Percentiles rank a stretch among this genome's conserved stretches.
These are phyloP conservation scores for Kalaharituber pfeilii DNA, from an alignment of 2,329 filamentous ascomycete genomes.

Conservation along the genomic window DNA sequence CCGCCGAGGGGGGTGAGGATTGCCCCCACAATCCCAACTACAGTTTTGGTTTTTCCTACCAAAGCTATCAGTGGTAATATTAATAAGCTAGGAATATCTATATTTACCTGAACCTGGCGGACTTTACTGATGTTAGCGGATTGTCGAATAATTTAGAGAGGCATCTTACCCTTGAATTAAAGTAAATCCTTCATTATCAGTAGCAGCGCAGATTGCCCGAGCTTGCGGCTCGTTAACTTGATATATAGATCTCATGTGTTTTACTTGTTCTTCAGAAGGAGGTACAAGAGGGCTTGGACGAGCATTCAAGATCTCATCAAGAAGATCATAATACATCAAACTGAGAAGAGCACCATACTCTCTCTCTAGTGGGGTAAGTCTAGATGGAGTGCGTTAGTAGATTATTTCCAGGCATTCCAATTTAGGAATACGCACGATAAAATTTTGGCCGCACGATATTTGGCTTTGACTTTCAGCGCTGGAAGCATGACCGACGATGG, in stretches of 20 bases:
- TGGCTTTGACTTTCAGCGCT: constrained; percentile 26
- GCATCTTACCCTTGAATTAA: constrained; percentile 62
- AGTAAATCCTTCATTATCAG: constrained; percentile 93
- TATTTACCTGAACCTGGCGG: constrained; percentile 56
- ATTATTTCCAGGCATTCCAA: constrained; percentile 1
- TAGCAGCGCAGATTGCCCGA: constrained; percentile 74
- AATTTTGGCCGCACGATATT: constrained; percentile 61
- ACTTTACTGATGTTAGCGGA: constrained; percentile 29
- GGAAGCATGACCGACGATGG: constrained; percentile 41
- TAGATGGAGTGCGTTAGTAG: constrained; percentile 27
- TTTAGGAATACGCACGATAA: constrained; percentile 30
- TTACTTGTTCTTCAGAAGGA: constrained; percentile 57
- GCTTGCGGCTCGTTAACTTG: constrained; percentile 76
- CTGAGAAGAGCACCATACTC: constrained; percentile 86
- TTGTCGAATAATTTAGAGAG: not conserved
- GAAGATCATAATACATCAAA: constrained; percentile 87
- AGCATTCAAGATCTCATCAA: constrained; percentile 75
- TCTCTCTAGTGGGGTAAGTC: constrained; percentile 84
- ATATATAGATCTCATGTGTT: constrained; percentile 56
- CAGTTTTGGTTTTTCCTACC: constrained; percentile 86
- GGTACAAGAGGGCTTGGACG: constrained; percentile 76
- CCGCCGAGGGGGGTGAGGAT: constrained; percentile 43
- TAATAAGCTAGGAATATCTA: not conserved
- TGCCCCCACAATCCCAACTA: constrained; percentile 85
- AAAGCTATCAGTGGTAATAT: not conserved